These are phyloP conservation scores for Nakazawaea wickerhamii DNA, from an alignment of 805 yeast genomes.

Conservation along the genomic window DNA sequence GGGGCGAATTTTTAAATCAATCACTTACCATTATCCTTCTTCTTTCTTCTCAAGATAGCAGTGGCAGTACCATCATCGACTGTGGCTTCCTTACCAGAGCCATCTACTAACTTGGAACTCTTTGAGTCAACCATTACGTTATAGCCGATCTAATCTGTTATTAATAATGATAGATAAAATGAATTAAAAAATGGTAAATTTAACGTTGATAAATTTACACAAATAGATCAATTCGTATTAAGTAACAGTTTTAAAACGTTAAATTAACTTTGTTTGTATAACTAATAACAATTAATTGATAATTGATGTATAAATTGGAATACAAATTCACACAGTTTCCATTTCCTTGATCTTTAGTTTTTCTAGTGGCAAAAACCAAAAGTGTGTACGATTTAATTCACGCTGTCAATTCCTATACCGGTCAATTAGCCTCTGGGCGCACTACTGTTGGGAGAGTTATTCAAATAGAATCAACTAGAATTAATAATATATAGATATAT, in stretches of 20 bases:
- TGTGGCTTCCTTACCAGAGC: conserved; percentile 28
- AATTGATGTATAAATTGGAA: background rate
- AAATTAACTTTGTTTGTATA: background rate
- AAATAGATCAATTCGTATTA: conserved; percentile 1
- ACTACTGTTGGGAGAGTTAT: too few relatives aligned
- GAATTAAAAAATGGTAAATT: background rate
- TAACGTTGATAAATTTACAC: background rate
- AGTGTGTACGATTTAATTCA: too few relatives aligned
- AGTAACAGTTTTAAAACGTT: background rate
- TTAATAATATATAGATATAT: too few relatives aligned
- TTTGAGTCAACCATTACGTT: conserved; percentile 25
- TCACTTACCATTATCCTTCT: conserved; percentile 75
- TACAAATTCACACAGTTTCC: background rate
- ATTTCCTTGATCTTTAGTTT: background rate
- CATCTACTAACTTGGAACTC: conserved; percentile 30
- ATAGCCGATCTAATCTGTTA: background rate
- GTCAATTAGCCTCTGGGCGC: too few relatives aligned
- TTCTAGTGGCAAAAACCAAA: conserved; percentile 1
- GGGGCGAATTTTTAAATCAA: background rate
- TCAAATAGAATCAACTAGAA: too few relatives aligned
- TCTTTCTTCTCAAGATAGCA: conserved; percentile 94
- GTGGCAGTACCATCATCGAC: conserved; percentile 69
- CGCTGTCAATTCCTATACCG: too few relatives aligned
- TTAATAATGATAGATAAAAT: too few relatives aligned
- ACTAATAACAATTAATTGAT: too few relatives aligned